These are phyloP conservation scores for Raffaelea ambrosiae DNA, from an alignment of 2,329 filamentous ascomycete species.

Conservation along the genomic window DNA sequence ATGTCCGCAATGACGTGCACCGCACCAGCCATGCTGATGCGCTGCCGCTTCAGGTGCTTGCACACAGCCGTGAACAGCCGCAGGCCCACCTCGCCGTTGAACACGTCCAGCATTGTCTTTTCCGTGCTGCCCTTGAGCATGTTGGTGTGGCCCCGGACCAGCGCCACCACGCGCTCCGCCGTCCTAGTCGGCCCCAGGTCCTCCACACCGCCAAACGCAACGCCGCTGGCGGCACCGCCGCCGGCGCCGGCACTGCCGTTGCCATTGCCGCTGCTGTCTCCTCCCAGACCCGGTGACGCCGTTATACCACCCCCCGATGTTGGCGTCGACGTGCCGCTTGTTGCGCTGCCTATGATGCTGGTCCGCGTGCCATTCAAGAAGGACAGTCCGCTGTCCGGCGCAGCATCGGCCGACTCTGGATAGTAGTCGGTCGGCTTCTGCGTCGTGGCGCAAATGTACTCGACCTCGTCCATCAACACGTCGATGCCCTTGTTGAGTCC, in stretches of 20 bases:
- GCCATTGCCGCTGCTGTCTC: background rate
- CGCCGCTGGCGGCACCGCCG: background rate
- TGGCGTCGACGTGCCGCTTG: conserved; percentile 18
- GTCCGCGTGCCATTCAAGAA: conserved; percentile 13
- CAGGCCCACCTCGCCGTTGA: conserved; percentile 94
- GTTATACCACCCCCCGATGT: conserved; percentile 8
- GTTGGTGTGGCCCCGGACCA: conserved; percentile 79
- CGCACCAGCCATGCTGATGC: conserved; percentile 80
- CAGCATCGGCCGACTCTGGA: conserved; percentile 39
- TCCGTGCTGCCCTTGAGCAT: conserved; percentile 95
- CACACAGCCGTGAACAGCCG: conserved; percentile 86
- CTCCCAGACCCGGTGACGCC: background rate
- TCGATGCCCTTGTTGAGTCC: conserved; percentile 97
- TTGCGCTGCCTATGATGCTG: conserved; percentile 16
- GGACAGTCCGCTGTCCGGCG: conserved; percentile 12
- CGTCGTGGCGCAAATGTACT: conserved; percentile 84
- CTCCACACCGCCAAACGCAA: conserved; percentile 21
- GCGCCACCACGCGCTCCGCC: conserved; percentile 70
- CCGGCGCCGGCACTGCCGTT: background rate
- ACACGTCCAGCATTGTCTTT: conserved; percentile 96
- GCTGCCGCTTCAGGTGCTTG: conserved; percentile 95
- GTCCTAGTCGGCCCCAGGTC: conserved; percentile 63
- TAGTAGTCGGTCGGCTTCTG: conserved; percentile 89
- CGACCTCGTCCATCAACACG: conserved; percentile 95
- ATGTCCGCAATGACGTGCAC: conserved; percentile 94